Evolutionary conservation across 2,329 filamentous ascomycete genomes (phyloP), one percentile per base, ranked within the genome.

Genomic region (Hysterium pulicare): DNA sequence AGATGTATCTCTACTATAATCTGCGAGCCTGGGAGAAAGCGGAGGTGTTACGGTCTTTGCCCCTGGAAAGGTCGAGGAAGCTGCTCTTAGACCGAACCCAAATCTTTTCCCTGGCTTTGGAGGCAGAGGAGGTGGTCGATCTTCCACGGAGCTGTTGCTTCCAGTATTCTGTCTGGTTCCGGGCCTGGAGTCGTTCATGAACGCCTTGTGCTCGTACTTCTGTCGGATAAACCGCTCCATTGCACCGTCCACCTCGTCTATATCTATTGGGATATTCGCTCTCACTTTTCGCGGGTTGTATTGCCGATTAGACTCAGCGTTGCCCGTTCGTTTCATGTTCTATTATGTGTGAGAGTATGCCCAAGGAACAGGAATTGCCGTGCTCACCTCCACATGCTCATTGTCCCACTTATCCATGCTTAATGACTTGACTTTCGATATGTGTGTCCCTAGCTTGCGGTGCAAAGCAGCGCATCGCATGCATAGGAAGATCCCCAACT

Each of bases 381-480:
- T 32, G 70, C 80, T 70, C 74, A 95, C 90, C 71, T 98, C 93
- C 50, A 98, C 90, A 71, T 98, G 93, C 47, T 97, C 93, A 60
- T 85, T 84, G 37, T 87, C 83, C 93, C 93, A 98, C 54, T 86
- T 93, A 70, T 98, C 93, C 90, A 98, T 97, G 68, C 87, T 97
- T 71, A 98, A 71, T 28, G 90, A 97, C 71, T 98, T 98, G 74
- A 98, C 90, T 69, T 98, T 98, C 53, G 90, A 96, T 50, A 98
- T 89, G 69, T 98, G 93, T 31, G 93, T 97, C 48, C 93, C 93
- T 60, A 98, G 76, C 71, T 97, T 97, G 62, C 93, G 87, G 73
- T 98, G 93, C 61, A 97, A 80, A 41, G 90, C 81, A 41, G 90
- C 93, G 75, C 93, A 98, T 65, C 93, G 88, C 87, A 98, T 94